A percentile compares a stretch with the other conserved stretches of the same genome.
Conservation (phyloP, 257 asterid species). For the Solanum pennellii region DNA sequence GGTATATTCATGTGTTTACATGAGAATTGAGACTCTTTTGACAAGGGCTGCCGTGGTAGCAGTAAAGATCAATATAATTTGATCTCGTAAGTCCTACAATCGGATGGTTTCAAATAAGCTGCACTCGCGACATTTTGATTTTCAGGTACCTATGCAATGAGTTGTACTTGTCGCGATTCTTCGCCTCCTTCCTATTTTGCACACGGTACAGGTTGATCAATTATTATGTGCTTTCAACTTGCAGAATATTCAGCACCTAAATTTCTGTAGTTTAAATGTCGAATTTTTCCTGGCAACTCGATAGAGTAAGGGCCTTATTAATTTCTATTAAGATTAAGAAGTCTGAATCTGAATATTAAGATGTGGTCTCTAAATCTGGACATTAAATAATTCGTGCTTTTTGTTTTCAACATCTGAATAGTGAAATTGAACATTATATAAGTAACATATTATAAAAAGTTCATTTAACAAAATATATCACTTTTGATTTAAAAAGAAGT, state of each 20-base stretch:
- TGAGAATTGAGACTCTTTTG: background rate
- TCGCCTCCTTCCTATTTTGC: background rate
- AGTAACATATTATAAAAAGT: no score
- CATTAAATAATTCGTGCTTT: no score
- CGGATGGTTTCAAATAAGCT: background rate
- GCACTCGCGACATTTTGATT: background rate
- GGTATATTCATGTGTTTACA: background rate
- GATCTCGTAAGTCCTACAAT: background rate
- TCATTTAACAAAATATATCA: no score
- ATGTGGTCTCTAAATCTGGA: no score
- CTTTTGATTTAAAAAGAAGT: no score
- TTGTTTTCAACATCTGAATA: no score
- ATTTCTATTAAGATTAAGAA: no score
- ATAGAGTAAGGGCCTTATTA: background rate
- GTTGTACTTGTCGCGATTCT: background rate
- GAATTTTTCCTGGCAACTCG: background rate
- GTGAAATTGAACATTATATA: no score
- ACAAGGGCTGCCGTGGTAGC: background rate
- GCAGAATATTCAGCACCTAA: background rate
- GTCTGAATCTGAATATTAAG: no score
- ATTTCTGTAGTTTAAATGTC: background rate
- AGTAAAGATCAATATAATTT: background rate
- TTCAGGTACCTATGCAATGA: background rate
- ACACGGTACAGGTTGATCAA: background rate
- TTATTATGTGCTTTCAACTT: background rate